Evolutionary conservation across 2,329 filamentous ascomycete species (phyloP).

Genomic region (Pezicula neosporulosa): DNA sequence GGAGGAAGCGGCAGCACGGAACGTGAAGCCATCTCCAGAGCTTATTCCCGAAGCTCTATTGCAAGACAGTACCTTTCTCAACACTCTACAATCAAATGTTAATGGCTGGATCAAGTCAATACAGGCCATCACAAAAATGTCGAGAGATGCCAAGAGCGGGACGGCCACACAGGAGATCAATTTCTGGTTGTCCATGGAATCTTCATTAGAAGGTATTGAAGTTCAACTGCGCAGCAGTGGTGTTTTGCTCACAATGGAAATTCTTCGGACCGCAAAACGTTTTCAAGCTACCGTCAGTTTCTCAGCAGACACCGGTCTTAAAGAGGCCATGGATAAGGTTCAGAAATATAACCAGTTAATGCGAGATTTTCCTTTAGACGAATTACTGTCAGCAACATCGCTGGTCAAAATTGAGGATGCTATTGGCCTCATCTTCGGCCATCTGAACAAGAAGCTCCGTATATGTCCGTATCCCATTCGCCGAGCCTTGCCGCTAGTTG

Average conservation of each 20-base stretch:
- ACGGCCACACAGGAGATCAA: constrained; percentile 98
- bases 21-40: constrained; percentile 70
- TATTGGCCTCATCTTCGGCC: constrained; percentile 82
- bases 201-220: constrained; percentile 87
- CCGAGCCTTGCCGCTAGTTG: constrained; percentile 87
- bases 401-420: constrained; percentile 86
- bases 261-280: constrained; percentile 93
- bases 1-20: constrained; percentile 68
- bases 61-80: constrained; percentile 87
- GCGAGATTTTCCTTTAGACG: constrained; percentile 95
- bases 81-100: constrained; percentile 87
- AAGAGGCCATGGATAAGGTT: constrained; percentile 92
- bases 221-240: constrained; percentile 84
- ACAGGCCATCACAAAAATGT: constrained; percentile 91
- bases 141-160: constrained; percentile 70
- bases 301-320: constrained; percentile 89
- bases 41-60: constrained; percentile 73
- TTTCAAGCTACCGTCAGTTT: constrained; percentile 98
- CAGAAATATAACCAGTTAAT: constrained; percentile 99
- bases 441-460: constrained; percentile 96
- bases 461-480: constrained; percentile 94
- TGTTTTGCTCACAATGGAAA: constrained; percentile 86
- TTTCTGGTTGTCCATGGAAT: constrained; percentile 98
- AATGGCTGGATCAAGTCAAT: constrained; percentile 99
- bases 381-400: constrained; percentile 88